A percentile compares a stretch with the other conserved stretches of the same genome.
Evolutionary conservation across 2,329 filamentous ascomycete genomes (phyloP).

Genomic region (Penicillium sp.): DNA sequence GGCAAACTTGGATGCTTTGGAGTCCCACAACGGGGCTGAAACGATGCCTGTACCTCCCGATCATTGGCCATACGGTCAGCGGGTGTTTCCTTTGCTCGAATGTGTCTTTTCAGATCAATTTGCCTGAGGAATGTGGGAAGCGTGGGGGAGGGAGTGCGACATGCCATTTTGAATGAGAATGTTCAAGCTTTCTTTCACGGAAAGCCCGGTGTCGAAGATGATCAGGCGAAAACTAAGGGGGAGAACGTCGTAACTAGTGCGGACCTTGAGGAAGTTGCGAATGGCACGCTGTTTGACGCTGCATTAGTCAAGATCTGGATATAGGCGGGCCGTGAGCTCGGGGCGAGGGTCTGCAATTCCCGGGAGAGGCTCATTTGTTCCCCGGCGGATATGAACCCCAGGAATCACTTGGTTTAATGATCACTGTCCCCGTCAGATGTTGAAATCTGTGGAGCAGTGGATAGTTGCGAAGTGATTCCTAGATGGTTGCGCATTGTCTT

Average conservation of each 20-base stretch:
- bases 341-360: constrained; percentile 17
- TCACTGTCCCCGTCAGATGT: constrained; percentile 7
- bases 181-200: constrained; percentile 95
- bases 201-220: constrained; percentile 88
- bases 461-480: neutral
- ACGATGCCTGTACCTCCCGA: constrained; percentile 73
- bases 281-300: constrained; percentile 71
- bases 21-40: constrained; percentile 96
- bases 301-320: constrained; percentile 35
- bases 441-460: neutral
- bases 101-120: neutral
- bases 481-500: neutral
- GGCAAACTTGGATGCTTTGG: constrained; percentile 86
- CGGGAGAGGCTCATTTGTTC: neutral
- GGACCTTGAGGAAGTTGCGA: constrained; percentile 91
- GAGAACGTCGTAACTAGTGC: constrained; percentile 96
- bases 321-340: constrained; percentile 17
- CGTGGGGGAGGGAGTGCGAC: constrained; percentile 22
- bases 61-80: constrained; percentile 26
- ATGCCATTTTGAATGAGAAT: constrained; percentile 94
- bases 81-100: constrained; percentile 7
- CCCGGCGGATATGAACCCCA: neutral
- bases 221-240: constrained; percentile 95
- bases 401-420: neutral
- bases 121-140: neutral